These are phyloP conservation scores for Daldinia vernicosa DNA, from an alignment of 495 filamentous ascomycete species.

Conservation along the genomic window DNA sequence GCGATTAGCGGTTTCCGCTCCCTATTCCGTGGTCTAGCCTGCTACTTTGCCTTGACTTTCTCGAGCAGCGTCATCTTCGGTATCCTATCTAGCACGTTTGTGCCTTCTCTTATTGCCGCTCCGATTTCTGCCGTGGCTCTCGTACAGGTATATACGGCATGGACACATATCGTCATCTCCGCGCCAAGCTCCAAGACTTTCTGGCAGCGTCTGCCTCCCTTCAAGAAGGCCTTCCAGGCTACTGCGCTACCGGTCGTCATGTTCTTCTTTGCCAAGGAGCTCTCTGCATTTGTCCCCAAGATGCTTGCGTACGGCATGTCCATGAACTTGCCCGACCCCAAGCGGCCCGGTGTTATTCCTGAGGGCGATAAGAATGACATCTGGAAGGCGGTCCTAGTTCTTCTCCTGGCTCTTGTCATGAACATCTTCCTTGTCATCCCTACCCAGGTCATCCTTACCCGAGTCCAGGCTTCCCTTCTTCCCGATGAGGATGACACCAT, in stretches of 20 bases:
- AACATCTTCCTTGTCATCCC: slow-evolving; percentile 53
- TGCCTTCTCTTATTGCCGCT: slow-evolving; percentile 46
- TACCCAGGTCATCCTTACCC: slow-evolving; percentile 53
- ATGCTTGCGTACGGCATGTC: slow-evolving; percentile 44
- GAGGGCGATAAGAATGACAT: slow-evolving; percentile 33
- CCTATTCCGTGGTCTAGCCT: slow-evolving; percentile 53
- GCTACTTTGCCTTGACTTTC: slow-evolving; percentile 34
- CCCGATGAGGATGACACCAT: slow-evolving; percentile 59
- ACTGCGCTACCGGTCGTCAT: slow-evolving; percentile 52
- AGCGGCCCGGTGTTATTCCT: slow-evolving; percentile 30
- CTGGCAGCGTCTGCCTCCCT: slow-evolving; percentile 56
- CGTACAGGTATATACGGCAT: slow-evolving; percentile 52
- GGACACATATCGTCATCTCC: slow-evolving; percentile 59
- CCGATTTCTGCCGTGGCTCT: slow-evolving; percentile 49
- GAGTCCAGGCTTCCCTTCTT: slow-evolving; percentile 61
- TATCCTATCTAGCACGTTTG: slow-evolving; percentile 33
- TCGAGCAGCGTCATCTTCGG: slow-evolving; percentile 29
- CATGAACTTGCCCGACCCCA: slow-evolving; percentile 41
- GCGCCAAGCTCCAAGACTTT: slow-evolving; percentile 48
- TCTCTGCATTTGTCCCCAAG: slow-evolving; percentile 38
- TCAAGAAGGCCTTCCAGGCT: slow-evolving; percentile 54
- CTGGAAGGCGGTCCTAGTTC: slow-evolving; percentile 49
- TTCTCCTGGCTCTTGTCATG: slow-evolving; percentile 40
- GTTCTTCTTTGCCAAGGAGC: slow-evolving; percentile 46
- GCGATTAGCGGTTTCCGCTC: slow-evolving; percentile 51